Conservation (phyloP, 108 stramenopile genomes). For the Aurantiochytrium sp. region DNA sequence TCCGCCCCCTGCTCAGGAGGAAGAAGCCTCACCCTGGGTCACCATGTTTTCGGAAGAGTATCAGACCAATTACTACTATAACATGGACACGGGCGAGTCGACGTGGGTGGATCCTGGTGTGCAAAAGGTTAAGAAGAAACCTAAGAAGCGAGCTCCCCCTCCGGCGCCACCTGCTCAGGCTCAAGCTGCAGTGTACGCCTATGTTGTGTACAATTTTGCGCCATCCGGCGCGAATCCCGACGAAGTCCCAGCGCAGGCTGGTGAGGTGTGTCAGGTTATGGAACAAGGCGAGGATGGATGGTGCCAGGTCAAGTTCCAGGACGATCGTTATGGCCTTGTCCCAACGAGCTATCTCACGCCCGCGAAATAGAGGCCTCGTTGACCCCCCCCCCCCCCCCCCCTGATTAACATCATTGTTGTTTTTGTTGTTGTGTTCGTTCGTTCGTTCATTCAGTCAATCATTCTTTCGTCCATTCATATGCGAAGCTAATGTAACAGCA, state of each 20-base stretch:
- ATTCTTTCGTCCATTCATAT: too few species aligned
- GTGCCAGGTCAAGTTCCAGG: neutral
- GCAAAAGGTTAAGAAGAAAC: neutral
- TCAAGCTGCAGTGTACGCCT: neutral
- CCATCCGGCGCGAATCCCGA: neutral
- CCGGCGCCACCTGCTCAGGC: neutral
- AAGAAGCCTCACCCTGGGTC: neutral
- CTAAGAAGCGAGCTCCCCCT: neutral
- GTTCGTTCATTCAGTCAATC: neutral
- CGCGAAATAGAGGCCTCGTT: neutral
- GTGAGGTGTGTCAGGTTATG: neutral
- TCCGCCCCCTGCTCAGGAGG: neutral
- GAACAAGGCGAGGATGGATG: neutral
- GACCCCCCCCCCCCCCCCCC: neutral
- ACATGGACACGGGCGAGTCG: constrained; percentile 5
- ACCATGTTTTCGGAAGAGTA: constrained; percentile 5
- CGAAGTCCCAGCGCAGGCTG: neutral
- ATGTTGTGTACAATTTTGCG: neutral
- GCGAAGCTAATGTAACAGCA: too few species aligned
- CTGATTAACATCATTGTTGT: neutral
- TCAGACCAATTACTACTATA: neutral
- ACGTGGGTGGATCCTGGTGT: neutral
- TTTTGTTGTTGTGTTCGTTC: neutral
- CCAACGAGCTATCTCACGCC: neutral
- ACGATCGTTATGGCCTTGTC: neutral